Evolutionary conservation across 2,329 filamentous ascomycete genomes (phyloP).

Genomic region (Pezicula rhizophila): DNA sequence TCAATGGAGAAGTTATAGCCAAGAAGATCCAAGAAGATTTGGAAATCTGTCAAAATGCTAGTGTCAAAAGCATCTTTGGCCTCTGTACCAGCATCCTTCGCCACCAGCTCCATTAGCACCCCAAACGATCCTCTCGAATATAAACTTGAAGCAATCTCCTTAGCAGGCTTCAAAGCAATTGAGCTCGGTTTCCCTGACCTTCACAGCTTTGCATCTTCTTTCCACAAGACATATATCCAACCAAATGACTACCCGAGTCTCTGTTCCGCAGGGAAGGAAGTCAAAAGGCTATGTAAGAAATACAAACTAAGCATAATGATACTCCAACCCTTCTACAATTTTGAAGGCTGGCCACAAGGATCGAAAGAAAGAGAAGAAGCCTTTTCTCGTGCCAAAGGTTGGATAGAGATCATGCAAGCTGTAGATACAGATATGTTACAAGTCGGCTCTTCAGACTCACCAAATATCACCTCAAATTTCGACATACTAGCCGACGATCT

Average conservation of each 20-base stretch:
- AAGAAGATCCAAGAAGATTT: too few species aligned
- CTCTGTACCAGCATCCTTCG: slow-evolving; percentile 44
- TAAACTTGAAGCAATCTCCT: slow-evolving; percentile 57
- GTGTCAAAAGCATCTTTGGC: slow-evolving; percentile 11
- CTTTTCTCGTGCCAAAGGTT: slow-evolving; percentile 56
- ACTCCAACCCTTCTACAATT: slow-evolving; percentile 70
- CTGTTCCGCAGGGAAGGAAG: slow-evolving; percentile 44
- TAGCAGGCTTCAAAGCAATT: slow-evolving; percentile 60
- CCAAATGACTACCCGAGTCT: slow-evolving; percentile 56
- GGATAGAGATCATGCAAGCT: slow-evolving; percentile 67
- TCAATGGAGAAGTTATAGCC: background rate
- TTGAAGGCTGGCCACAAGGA: slow-evolving; percentile 64
- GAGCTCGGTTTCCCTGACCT: slow-evolving; percentile 74
- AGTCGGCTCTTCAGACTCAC: slow-evolving; percentile 59
- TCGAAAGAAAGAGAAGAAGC: slow-evolving; percentile 54
- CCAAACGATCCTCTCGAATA: slow-evolving; percentile 47
- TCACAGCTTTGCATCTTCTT: slow-evolving; percentile 50
- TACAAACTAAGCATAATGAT: slow-evolving; percentile 58
- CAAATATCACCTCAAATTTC: slow-evolving; percentile 44
- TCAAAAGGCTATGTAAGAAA: slow-evolving; percentile 48
- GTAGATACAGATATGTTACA: slow-evolving; percentile 66
- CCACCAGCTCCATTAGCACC: slow-evolving; percentile 48
- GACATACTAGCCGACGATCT: slow-evolving; percentile 54
- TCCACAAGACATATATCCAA: slow-evolving; percentile 43
- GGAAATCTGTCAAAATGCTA: slow-evolving; percentile 4